Conservation (phyloP, 768 basidiomycete species). For the Agrocybe praecox region DNA sequence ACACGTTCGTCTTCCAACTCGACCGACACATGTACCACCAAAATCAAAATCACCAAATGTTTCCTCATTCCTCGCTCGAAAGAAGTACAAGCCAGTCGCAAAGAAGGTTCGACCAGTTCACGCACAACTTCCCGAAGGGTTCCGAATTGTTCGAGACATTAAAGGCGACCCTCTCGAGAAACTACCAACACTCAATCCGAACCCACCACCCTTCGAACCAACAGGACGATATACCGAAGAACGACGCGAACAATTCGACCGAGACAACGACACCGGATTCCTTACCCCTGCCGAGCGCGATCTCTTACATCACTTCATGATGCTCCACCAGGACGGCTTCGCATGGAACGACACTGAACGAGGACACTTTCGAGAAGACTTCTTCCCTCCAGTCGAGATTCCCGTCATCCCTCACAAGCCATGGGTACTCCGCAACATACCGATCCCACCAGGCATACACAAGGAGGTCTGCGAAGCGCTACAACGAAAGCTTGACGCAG, state of each 20-base stretch:
- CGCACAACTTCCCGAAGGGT: constrained; percentile 6
- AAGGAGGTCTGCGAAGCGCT: constrained; percentile 32
- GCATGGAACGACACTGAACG: too few relatives aligned
- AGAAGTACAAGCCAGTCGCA: constrained; percentile 13
- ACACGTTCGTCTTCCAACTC: too few relatives aligned
- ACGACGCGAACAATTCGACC: constrained; percentile 1
- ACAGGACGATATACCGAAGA: constrained; percentile 7
- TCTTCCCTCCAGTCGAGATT: constrained; percentile 17
- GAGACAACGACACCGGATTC: constrained; percentile 2
- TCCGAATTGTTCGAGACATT: constrained; percentile 8
- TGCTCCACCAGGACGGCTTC: constrained; percentile 20
- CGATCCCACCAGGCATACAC: constrained; percentile 30
- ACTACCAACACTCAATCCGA: constrained; percentile 1
- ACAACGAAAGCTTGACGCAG: constrained; percentile 33
- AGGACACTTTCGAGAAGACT: too few relatives aligned
- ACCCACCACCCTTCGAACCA: constrained; percentile 1
- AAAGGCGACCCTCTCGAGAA: constrained; percentile 8
- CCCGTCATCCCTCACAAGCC: constrained; percentile 35
- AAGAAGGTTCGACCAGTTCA: constrained; percentile 7
- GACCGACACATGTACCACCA: too few relatives aligned
- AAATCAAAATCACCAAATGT: too few relatives aligned
- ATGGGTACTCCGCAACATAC: constrained; percentile 28
- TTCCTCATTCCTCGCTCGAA: background rate
- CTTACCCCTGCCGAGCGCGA: constrained; percentile 15
- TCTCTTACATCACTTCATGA: constrained; percentile 28